Percentiles rank a stretch among this genome's conserved stretches.
Evolutionary conservation across 23 red algal genomes (phyloP).

Genomic region (Cyanidioschyzon merolae): DNA sequence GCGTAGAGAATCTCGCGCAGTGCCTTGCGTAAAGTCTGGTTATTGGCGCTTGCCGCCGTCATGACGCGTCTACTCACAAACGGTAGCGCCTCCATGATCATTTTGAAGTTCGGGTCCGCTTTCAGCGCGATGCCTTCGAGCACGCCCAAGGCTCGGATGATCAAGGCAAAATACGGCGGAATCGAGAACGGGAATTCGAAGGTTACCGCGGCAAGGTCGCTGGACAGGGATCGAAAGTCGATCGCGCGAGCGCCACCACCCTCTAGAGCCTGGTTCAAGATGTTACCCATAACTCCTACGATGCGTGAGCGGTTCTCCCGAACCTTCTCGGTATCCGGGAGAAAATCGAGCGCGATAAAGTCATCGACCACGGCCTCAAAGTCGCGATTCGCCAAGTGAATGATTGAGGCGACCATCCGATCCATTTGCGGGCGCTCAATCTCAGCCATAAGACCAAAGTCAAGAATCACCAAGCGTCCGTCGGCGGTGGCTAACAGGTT

Average conservation of each 20-base stretch:
- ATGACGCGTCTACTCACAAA: slow-evolving; percentile 63
- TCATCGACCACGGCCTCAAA: slow-evolving; percentile 68
- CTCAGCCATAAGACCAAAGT: slow-evolving; percentile 84
- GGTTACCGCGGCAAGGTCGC: slow-evolving; percentile 64
- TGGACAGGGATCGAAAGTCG: slow-evolving; percentile 81
- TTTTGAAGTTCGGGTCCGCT: slow-evolving; percentile 69
- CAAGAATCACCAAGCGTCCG: slow-evolving; percentile 66
- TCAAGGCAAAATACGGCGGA: slow-evolving; percentile 77
- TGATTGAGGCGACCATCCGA: slow-evolving; percentile 68
- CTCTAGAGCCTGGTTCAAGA: slow-evolving; percentile 86
- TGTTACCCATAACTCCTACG: slow-evolving; percentile 57
- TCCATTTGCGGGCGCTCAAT: slow-evolving; percentile 70
- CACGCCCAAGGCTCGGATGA: slow-evolving; percentile 72
- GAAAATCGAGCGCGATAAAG: slow-evolving; percentile 82
- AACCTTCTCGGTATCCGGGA: slow-evolving; percentile 17
- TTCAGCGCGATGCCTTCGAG: slow-evolving; percentile 90
- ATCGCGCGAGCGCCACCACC: slow-evolving; percentile 88
- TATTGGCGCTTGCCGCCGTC: slow-evolving; percentile 34
- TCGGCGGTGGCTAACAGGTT: slow-evolving; percentile 56
- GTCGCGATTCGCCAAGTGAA: slow-evolving; percentile 92
- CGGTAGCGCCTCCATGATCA: slow-evolving; percentile 83
- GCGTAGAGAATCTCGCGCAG: slow-evolving; percentile 76
- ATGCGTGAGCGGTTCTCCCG: slow-evolving; percentile 51
- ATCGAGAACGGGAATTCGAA: slow-evolving; percentile 92
- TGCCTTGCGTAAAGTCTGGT: slow-evolving; percentile 34